A percentile compares a stretch with the other conserved stretches of the same genome.
phyloP scores from a whole-genome alignment of 2,329 filamentous ascomycete genomes.

The Cadophora sp. region DNA sequence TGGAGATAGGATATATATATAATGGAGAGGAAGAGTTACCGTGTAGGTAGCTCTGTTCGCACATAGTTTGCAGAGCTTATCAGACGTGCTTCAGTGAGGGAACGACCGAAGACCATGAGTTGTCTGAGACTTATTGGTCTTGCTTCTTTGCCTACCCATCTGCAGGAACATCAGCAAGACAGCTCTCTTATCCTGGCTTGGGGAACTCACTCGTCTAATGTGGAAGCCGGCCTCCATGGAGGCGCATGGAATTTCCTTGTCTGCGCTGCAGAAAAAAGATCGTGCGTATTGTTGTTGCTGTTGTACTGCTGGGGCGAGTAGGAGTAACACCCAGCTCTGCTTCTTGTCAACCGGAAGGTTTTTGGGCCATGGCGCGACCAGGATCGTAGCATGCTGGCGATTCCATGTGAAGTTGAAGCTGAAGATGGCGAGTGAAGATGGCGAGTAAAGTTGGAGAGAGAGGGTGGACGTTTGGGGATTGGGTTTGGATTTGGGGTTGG shows the following conservation, averaged over 20 bases:
- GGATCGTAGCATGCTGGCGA: slow-evolving; percentile 46
- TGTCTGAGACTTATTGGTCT: slow-evolving; percentile 96
- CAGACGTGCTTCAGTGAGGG: slow-evolving; percentile 86
- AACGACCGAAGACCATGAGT: slow-evolving; percentile 95
- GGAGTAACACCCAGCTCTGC: slow-evolving; percentile 26
- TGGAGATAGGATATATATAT: background rate
- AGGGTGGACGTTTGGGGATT: too few species aligned
- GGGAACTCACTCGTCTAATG: slow-evolving; percentile 66
- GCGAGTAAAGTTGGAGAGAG: too few species aligned
- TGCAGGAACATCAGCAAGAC: slow-evolving; percentile 47
- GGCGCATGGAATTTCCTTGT: slow-evolving; percentile 40
- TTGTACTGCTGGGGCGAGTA: slow-evolving; percentile 19
- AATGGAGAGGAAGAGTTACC: slow-evolving; percentile 54
- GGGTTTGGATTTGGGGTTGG: background rate
- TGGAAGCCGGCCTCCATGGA: slow-evolving; percentile 68
- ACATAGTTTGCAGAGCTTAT: slow-evolving; percentile 98
- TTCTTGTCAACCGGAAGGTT: slow-evolving; percentile 40
- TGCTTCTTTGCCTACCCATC: slow-evolving; percentile 92
- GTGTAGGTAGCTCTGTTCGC: slow-evolving; percentile 87
- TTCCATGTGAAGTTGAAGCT: slow-evolving; percentile 41
- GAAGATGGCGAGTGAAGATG: slow-evolving; percentile 3
- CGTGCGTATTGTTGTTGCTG: background rate
- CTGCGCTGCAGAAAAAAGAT: slow-evolving; percentile 9
- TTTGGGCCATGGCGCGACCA: slow-evolving; percentile 44
- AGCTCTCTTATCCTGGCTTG: background rate